Conservation (phyloP, 2,329 filamentous ascomycete genomes). For the Monosporascus ibericus region DNA sequence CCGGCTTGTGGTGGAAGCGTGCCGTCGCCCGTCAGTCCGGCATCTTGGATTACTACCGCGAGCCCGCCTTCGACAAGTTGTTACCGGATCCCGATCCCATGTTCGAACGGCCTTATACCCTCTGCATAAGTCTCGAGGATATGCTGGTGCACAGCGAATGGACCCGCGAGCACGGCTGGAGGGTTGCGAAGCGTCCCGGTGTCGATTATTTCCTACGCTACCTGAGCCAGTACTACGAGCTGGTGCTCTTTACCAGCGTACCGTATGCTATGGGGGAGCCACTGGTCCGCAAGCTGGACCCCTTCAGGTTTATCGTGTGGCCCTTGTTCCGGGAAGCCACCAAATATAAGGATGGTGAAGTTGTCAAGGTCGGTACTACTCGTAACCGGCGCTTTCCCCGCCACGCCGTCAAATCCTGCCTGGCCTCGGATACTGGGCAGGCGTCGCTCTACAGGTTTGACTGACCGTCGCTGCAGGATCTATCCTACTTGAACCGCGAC, state of each 20-base stretch:
- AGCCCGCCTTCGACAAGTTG: conserved; percentile 90
- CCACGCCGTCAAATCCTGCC: background rate
- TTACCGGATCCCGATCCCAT: conserved; percentile 75
- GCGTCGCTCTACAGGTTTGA: conserved; percentile 8
- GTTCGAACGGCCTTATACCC: conserved; percentile 80
- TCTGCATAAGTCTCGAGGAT: conserved; percentile 90
- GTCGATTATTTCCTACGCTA: conserved; percentile 97
- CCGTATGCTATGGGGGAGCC: conserved; percentile 81
- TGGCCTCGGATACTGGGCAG: background rate
- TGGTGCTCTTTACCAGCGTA: conserved; percentile 90
- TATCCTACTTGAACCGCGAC: conserved; percentile 96
- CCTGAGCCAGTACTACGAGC: conserved; percentile 94
- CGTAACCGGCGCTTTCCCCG: too few species aligned
- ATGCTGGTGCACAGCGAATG: conserved; percentile 92
- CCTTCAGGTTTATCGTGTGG: conserved; percentile 92
- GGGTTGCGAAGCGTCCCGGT: conserved; percentile 88
- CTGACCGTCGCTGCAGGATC: conserved; percentile 54
- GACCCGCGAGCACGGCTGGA: conserved; percentile 90
- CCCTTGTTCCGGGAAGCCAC: conserved; percentile 95
- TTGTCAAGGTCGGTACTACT: conserved; percentile 69
- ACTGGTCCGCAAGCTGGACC: conserved; percentile 87
- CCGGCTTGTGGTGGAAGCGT: conserved; percentile 73
- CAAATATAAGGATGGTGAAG: conserved; percentile 90
- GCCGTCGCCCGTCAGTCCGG: conserved; percentile 68
- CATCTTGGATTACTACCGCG: conserved; percentile 86